Evolutionary conservation across 371 early-diverging fungal species (phyloP), one percentile per base, ranked within the genome.

Genomic region (Mucor indicus): DNA sequence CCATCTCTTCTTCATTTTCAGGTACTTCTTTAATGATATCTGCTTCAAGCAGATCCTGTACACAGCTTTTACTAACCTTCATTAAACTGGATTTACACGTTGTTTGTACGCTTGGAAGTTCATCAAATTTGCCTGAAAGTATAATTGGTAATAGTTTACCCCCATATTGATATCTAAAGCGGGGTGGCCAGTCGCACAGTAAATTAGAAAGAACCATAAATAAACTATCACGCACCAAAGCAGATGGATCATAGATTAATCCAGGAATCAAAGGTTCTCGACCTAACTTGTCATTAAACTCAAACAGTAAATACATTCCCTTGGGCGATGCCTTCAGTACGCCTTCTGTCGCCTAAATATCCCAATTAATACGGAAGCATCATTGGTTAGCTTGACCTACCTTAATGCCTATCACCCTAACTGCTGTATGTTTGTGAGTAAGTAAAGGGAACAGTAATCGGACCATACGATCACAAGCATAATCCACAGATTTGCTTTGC

Each of bases 341-440:
- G 13, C 38, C 43, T n/a, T 53, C 47, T 23, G 46, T 23, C 6
- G 65, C 39, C 53, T 52, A 6, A 13, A 13, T 21, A 5, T 25
- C 8, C 30, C 2, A 12, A 5, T 23, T 7, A 20, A 15, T 19
- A 43, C 1, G 11, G 3, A 42, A 19, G 30, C 9, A 2, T 32
- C 11, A 27, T 21, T 5, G 15, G 9, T n/a, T 40, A 12, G 19
- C 15, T 6, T 20, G 2, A n/a, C 6, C 8, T 60, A 57, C 66
- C 58, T 63, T 48, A n/a, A 65, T 54, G 21, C 66, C 70, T n/a
- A 46, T 25, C 12, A 44, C 53, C 21, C 70, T 52, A 2, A 66
- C 50, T 9, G 60, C 50, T 2, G 60, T 44, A 44, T 65, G 66
- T 36, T 57, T 55, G 44, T 69, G 66, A 1, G 44, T 13, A 9